Conservation (phyloP, 2,329 filamentous ascomycete species). For the Colletotrichum somersetense region DNA sequence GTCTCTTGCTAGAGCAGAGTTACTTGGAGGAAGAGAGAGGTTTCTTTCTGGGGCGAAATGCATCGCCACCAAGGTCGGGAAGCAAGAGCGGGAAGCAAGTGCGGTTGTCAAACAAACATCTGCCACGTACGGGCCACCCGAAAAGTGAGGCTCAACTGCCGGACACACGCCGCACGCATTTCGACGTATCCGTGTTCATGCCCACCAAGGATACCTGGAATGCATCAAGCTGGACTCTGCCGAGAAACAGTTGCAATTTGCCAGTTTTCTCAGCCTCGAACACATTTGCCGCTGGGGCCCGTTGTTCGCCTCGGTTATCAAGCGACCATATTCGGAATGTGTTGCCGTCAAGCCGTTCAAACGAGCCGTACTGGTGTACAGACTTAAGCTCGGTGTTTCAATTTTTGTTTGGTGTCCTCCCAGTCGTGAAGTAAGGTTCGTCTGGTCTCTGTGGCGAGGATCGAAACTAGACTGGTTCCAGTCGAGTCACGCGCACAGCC, state of each 20-base stretch:
- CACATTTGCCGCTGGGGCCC: not conserved
- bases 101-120: not conserved
- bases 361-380: not conserved
- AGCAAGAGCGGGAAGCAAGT: not conserved
- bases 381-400: not conserved
- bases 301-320: not conserved
- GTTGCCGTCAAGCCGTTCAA: not conserved
- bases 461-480: slow-evolving; percentile 1
- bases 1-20: not conserved
- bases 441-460: not conserved
- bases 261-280: not conserved
- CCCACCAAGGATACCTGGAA: not conserved
- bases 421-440: not conserved
- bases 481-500: not conserved
- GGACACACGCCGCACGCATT: not conserved
- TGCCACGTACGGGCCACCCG: not conserved
- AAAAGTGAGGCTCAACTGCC: not conserved
- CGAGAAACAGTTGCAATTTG: not conserved
- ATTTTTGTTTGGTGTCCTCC: not conserved
- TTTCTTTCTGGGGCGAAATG: not conserved
- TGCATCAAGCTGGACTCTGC: not conserved
- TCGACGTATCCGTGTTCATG: not conserved
- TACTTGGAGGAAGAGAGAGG: not conserved
- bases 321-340: not conserved
- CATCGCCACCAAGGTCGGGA: not conserved